Conservation (phyloP, 2,329 filamentous ascomycete genomes). For the Aspergillus sp. region DNA sequence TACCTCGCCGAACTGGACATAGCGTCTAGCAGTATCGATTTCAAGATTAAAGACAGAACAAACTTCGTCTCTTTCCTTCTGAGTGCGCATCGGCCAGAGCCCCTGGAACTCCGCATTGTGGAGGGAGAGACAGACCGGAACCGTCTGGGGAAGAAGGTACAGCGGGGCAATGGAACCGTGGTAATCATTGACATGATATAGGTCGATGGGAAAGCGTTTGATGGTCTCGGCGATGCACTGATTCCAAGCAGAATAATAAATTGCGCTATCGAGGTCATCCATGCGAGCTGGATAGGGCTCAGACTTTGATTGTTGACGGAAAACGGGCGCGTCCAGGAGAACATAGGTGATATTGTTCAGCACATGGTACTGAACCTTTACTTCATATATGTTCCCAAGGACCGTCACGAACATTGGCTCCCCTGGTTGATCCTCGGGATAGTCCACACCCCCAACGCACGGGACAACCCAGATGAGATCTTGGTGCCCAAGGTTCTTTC, state of each 20-base stretch:
- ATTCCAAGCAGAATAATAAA: slow-evolving; percentile 71
- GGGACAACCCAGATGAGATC: slow-evolving; percentile 67
- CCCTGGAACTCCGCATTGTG: slow-evolving; percentile 71
- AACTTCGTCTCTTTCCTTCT: slow-evolving; percentile 62
- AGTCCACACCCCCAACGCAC: slow-evolving; percentile 63
- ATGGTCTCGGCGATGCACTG: slow-evolving; percentile 66
- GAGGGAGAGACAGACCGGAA: slow-evolving; percentile 63
- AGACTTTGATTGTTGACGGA: slow-evolving; percentile 61
- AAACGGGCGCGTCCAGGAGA: slow-evolving; percentile 65
- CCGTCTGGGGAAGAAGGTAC: slow-evolving; percentile 62
- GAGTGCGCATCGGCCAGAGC: slow-evolving; percentile 65
- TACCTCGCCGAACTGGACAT: slow-evolving; percentile 67
- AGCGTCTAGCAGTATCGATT: slow-evolving; percentile 56
- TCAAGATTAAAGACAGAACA: slow-evolving; percentile 65
- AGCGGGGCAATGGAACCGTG: slow-evolving; percentile 64
- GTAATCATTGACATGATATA: slow-evolving; percentile 69
- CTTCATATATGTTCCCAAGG: slow-evolving; percentile 59
- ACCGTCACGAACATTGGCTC: slow-evolving; percentile 64
- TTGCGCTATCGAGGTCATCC: slow-evolving; percentile 67
- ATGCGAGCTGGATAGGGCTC: slow-evolving; percentile 67
- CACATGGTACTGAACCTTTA: slow-evolving; percentile 64
- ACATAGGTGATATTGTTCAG: slow-evolving; percentile 68
- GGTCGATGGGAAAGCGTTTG: slow-evolving; percentile 60
- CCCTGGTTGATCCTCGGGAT: slow-evolving; percentile 58
- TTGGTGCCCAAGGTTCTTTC: slow-evolving; percentile 63